Base-by-base conservation (phyloP, 169 alveolate species). In the Perkinsus marinus region DNA sequence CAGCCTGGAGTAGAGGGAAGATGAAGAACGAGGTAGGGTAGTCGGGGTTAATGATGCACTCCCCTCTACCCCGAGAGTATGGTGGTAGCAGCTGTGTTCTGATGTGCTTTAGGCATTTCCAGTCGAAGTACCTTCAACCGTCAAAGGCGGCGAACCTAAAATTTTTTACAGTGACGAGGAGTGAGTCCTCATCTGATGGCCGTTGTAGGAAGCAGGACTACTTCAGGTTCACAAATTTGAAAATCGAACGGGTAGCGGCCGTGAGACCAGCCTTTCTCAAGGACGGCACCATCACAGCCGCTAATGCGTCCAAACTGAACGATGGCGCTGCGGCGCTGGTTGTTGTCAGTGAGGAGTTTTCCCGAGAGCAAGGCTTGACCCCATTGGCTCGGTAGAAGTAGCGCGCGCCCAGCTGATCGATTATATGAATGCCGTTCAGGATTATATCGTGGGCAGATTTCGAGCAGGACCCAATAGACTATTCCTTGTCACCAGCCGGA, bases 311-410 rank as follows among this genome's bases (percentile, higher is more conserved):
- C n/a, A 96, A 95, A 39, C 92, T 98, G 89, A 96, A 96, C 91
- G 99, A 98, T 92, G 99, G 99, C 30, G 99, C 99, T 13, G 95
- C 97, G 41, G 97, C 98, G 10, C 92, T 96, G 34, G 95, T 98
- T 89, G 90, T 98, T 68, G 96, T 96, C 94, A 93, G 95, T 37
- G 97, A 93, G 90, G 95, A 95, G n/a, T 94, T 93, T 39, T 96
- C 97, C 22, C 93, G 95, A 92, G 95, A 94, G 89, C 93, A 94
- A 79, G 98, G 97, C 36, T 90, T 96, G 34, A 95, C 94, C 68
- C 98, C 98, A 10, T 92, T 97, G 69, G 99, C 98, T 38, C 94
- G 95, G 93, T 69, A 34, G 22, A 89, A 34, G 19, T 3, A 22
- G 43, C 43, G 90, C 68, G 3, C 57, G 41, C 41, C 43, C 36